Base-by-base conservation (phyloP, 805 yeast species). In the Cephaloascus fragrans region DNA sequence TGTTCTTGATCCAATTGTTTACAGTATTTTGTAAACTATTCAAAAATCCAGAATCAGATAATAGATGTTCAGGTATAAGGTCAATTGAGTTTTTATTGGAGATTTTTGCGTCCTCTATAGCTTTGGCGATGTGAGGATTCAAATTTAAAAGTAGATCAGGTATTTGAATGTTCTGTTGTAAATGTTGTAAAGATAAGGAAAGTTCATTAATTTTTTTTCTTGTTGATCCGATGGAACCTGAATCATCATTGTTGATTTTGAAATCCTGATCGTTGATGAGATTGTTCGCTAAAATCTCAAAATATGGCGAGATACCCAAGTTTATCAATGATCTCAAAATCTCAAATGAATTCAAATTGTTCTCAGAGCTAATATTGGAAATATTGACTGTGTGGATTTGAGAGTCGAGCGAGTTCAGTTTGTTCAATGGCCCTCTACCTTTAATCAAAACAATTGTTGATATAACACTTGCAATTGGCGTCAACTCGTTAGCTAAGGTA, bases 11-110 rank as follows among this genome's bases (percentile, higher is more conserved):
- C 97, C 97, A 89, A 3, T 63, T 62, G 48, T 84, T 84, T 8
- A 80, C 94, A 2, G 68, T 66, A 3, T 67, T 56, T 39, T 93
- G 94, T n/a, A 87, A 57, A 35, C 66, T 67, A 48, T 89, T 89
- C 34, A 89, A 60, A 41, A 80, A 70, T 0, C 55, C 48, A 0
- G 83, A 56, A 47, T 84, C 87, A 1, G 59, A 46, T 0, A 75
- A 47, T 4, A 67, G 47, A 0, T 55, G 56, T 1, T 62, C 61
- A 0, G 69, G 55, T 3, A 73, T 46, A 17, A 26, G 18, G n/a
- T 23, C 28, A 23, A 23, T 23, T 8, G 28, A 6, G 12, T 23
- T 23, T 23, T 23, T 23, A 12, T 23, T 23, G 10, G 10, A 6
- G 12, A 8, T 12, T 23, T 23, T 23, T 23, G 28, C 6, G 28